Evolutionary conservation across 129 eudicot species (phyloP).

Genomic region (Cynara cardunculus): DNA sequence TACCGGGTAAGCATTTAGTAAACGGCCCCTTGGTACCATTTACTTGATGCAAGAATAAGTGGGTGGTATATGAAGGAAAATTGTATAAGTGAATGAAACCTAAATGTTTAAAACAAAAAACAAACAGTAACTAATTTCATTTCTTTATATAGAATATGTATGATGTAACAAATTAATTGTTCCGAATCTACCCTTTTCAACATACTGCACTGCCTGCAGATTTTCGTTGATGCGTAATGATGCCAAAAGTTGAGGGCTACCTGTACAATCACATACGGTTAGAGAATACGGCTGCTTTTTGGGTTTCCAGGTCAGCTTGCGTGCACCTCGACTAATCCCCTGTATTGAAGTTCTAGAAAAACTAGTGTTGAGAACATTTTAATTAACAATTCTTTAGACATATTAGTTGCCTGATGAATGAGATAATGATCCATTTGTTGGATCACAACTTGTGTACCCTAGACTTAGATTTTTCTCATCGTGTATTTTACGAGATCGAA

Average conservation of each 20-base stretch:
- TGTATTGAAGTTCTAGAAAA: background rate
- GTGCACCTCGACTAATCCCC: background rate
- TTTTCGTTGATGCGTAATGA: constrained; percentile 23
- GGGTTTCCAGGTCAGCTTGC: background rate
- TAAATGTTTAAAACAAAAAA: background rate
- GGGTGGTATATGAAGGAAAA: background rate
- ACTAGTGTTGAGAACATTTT: background rate
- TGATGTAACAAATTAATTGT: background rate
- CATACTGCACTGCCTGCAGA: constrained; percentile 18
- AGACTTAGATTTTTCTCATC: background rate
- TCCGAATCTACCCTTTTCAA: background rate
- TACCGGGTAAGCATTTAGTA: too few relatives aligned
- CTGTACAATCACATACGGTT: background rate
- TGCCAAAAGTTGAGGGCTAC: background rate
- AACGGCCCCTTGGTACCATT: too few relatives aligned
- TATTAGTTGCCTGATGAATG: too few relatives aligned
- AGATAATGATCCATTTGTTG: background rate
- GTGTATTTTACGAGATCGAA: background rate
- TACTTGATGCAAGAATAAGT: too few relatives aligned
- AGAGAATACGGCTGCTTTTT: background rate
- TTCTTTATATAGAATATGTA: too few relatives aligned
- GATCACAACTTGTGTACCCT: background rate
- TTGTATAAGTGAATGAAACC: background rate
- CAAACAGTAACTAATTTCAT: background rate
- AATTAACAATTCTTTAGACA: background rate